phyloP scores from a whole-genome alignment of 148 eudicot genomes.

The Spergularia marina region DNA sequence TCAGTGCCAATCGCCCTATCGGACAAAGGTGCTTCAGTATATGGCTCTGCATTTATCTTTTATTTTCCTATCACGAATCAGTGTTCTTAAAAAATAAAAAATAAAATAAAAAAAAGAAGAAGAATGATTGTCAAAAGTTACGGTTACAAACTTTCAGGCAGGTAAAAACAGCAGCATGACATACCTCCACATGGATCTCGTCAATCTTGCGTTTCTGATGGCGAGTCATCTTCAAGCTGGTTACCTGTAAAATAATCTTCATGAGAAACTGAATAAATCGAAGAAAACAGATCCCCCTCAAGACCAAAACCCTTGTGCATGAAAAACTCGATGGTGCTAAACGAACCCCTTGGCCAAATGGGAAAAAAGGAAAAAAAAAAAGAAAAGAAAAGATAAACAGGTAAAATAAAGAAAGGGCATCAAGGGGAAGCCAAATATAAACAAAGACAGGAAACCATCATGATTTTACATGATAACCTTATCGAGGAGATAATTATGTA shows the following conservation, averaged over 20 bases:
- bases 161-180: neutral
- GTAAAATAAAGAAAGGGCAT: neutral
- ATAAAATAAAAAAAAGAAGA: neutral
- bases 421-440: neutral
- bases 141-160: neutral
- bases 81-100: neutral
- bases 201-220: constrained; percentile 98
- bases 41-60: constrained; percentile 4
- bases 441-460: neutral
- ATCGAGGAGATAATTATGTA: neutral
- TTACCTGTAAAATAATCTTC: constrained; percentile 45
- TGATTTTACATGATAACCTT: neutral
- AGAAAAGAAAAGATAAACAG: neutral
- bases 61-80: neutral
- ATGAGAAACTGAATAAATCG: constrained; percentile 6
- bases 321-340: neutral
- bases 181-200: constrained; percentile 94
- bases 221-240: constrained; percentile 97
- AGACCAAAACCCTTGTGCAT: neutral
- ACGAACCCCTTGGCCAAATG: neutral
- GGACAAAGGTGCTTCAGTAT: neutral
- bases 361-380: neutral
- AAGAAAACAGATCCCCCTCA: neutral
- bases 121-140: no score
- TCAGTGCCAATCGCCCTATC: neutral